Conservation (phyloP, 2,329 filamentous ascomycete species). For the Neonectria magnoliae region DNA sequence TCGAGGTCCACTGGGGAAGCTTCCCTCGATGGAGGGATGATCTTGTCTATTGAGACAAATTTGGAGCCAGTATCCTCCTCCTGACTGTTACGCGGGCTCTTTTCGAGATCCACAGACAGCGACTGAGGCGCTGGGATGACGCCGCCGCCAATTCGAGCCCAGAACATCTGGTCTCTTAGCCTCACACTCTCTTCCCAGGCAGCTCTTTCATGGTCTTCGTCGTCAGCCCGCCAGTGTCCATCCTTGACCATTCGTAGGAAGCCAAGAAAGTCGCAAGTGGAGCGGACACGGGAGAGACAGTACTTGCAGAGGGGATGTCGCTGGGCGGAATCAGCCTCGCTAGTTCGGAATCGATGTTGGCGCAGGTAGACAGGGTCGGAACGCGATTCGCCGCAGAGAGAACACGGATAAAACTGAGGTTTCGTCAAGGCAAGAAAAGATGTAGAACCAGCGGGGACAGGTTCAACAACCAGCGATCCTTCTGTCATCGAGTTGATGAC, state of each 20-base stretch:
- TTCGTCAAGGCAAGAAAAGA: slow-evolving; percentile 60
- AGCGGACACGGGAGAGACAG: slow-evolving; percentile 83
- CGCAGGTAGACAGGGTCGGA: slow-evolving; percentile 77
- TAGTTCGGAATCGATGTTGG: slow-evolving; percentile 88
- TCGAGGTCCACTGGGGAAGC: slow-evolving; percentile 38
- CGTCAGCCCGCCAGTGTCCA: slow-evolving; percentile 87
- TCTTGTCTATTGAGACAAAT: slow-evolving; percentile 29
- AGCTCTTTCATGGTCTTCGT: slow-evolving; percentile 82
- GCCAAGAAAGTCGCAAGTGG: slow-evolving; percentile 91
- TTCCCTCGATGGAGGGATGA: slow-evolving; percentile 27
- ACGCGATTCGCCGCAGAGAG: slow-evolving; percentile 87
- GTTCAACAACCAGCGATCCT: slow-evolving; percentile 89
- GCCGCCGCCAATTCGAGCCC: slow-evolving; percentile 90
- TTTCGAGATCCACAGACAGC: slow-evolving; percentile 44
- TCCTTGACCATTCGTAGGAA: slow-evolving; percentile 93
- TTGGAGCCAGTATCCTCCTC: slow-evolving; percentile 39
- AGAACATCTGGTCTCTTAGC: slow-evolving; percentile 95
- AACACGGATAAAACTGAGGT: slow-evolving; percentile 74
- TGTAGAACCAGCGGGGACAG: slow-evolving; percentile 71
- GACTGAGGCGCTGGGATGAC: slow-evolving; percentile 73
- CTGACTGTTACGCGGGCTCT: slow-evolving; percentile 49
- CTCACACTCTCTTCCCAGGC: slow-evolving; percentile 96
- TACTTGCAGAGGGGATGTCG: slow-evolving; percentile 91
- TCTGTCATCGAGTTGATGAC: slow-evolving; percentile 86
- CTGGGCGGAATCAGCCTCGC: slow-evolving; percentile 86